Conservation (phyloP, 2,329 filamentous ascomycete species). For the Trematosphaeria pertusa region DNA sequence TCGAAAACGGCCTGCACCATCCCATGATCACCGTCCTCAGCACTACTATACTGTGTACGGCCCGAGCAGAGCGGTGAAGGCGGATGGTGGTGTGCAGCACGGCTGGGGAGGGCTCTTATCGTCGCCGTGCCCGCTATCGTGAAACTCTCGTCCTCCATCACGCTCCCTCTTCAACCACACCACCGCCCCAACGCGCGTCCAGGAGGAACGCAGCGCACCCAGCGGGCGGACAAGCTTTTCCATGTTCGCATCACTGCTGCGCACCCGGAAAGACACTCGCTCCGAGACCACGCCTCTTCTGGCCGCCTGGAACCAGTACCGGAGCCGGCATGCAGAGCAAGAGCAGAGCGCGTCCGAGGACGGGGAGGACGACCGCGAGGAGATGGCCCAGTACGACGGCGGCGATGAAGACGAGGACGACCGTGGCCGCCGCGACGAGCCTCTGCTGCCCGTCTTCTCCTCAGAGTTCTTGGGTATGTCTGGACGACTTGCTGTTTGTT, state of each 20-base stretch:
- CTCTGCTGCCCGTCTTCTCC: constrained; percentile 51
- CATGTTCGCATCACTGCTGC: constrained; percentile 50
- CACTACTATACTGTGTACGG: background rate
- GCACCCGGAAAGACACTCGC: constrained; percentile 34
- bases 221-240: constrained; percentile 13
- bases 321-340: constrained; percentile 30
- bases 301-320: constrained; percentile 38
- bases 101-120: constrained; percentile 13
- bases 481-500: constrained; percentile 17
- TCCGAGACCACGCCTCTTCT: constrained; percentile 47
- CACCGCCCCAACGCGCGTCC: constrained; percentile 4
- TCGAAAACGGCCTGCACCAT: background rate
- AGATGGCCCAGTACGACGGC: constrained; percentile 31
- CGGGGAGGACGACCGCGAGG: constrained; percentile 27
- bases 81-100: constrained; percentile 10
- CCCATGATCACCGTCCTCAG: background rate
- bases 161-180: constrained; percentile 11
- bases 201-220: constrained; percentile 10
- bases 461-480: constrained; percentile 45
- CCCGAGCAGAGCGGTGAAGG: constrained; percentile 19
- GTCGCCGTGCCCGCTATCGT: constrained; percentile 10
- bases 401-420: constrained; percentile 39
- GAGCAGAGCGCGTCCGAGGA: constrained; percentile 15
- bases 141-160: constrained; percentile 10
- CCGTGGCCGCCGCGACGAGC: constrained; percentile 37